Base-by-base conservation (phyloP, 106 monocot genomes). In the Dendrobium officinale region DNA sequence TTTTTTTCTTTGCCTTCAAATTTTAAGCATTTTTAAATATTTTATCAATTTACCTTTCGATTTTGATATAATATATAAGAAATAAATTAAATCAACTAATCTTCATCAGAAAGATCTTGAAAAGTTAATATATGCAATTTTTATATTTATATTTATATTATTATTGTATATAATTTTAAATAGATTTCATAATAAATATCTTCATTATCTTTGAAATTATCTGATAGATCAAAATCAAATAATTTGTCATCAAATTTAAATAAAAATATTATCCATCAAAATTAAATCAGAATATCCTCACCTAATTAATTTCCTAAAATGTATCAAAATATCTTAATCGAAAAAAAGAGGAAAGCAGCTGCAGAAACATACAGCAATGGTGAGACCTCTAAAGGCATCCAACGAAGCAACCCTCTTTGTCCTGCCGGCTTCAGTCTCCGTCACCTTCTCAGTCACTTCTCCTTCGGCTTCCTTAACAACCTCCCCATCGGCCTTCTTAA, bases 321-420 rank as follows among this genome's bases (percentile, higher is more conserved):
- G 56, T 11, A 17, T 56, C 56, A 56, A 58, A 7, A 67, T 37
- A 37, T 37, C 37, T 37, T 37, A 37, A 37, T 37, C 3, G 37
- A 26, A 7, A 67, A 67, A 26, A 9, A 72, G 42, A 41, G 18
- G 67, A 72, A 41, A 6, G 4, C 3, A 72, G 72, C 40, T 15
- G 10, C 42, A 42, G 41, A 43, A 74, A 43, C 20, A n/a, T 74
- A 86, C 88, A 78, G 84, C 85, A 29, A 88, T 86, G 0, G 88
- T 88, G 55, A 88, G 86, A 4, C 88, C 88, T 59, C 88, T 78
- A 24, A 88, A 88, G 31, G 83, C 88, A 88, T 88, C 88, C 77
- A 88, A 42, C 45, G 83, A 73, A 24, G 86, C 88, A 2, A 83
- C 75, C 51, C 88, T 74, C 74, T 74, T 74, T 1, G 6, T 74